phyloP scores from a whole-genome alignment of 2,329 filamentous ascomycete species.

The Periconia sp. region DNA sequence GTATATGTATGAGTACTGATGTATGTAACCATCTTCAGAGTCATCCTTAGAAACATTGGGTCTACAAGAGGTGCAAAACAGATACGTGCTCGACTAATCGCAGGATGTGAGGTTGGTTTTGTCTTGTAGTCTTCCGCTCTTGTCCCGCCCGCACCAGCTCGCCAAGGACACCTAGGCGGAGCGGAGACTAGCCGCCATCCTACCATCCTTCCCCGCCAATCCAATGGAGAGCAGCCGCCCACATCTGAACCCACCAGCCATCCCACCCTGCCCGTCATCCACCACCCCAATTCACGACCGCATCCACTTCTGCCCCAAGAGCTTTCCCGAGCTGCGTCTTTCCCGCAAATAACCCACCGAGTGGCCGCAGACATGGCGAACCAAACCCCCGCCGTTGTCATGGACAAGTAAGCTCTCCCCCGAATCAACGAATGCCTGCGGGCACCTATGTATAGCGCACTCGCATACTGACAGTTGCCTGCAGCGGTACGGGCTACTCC shows the following conservation, averaged over 20 bases:
- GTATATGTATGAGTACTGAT: no score
- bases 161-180: constrained; percentile 17
- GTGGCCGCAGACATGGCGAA: constrained; percentile 72
- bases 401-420: constrained; percentile 92
- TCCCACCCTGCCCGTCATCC: constrained; percentile 32
- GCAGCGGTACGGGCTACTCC: constrained; percentile 97
- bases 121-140: constrained; percentile 13
- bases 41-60: no score
- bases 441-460: constrained; percentile 27
- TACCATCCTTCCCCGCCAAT: constrained; percentile 6
- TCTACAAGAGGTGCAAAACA: no score
- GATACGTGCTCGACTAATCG: no score
- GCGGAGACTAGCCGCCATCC: constrained; percentile 23
- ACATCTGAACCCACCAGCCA: constrained; percentile 28
- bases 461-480: constrained; percentile 43
- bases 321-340: constrained; percentile 23
- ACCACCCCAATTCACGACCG: constrained; percentile 20
- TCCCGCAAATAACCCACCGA: constrained; percentile 13
- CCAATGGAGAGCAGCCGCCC: constrained; percentile 18
- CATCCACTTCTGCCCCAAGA: constrained; percentile 8
- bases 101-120: no score
- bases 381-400: constrained; percentile 99
- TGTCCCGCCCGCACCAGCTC: constrained; percentile 18
- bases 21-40: no score
- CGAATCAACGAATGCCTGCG: constrained; percentile 18